Percentiles rank a stretch among this genome's conserved stretches.
phyloP scores from a whole-genome alignment of 2,329 filamentous ascomycete species.

The Fusarium tricinctum region DNA sequence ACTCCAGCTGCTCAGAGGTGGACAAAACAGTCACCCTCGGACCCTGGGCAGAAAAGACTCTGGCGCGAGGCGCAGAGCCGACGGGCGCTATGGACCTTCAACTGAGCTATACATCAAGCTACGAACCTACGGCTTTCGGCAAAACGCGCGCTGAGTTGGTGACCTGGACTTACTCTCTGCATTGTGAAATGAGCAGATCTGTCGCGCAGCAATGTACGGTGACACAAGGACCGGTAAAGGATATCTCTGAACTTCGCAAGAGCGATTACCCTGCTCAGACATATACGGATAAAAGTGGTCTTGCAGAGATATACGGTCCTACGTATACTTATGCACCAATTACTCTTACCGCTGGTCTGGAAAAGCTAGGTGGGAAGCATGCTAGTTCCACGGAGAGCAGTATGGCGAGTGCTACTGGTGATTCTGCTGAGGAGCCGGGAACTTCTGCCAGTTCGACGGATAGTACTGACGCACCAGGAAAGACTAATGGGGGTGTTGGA shows the following conservation, averaged over 20 bases:
- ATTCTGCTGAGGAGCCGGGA: background rate
- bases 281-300: background rate
- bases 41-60: constrained; percentile 1
- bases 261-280: background rate
- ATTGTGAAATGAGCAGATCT: constrained; percentile 7
- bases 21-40: background rate
- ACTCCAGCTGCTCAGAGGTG: background rate
- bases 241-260: background rate
- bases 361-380: background rate
- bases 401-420: background rate
- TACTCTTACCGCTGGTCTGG: background rate
- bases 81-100: background rate
- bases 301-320: constrained; percentile 2
- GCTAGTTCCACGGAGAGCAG: background rate
- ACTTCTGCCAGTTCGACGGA: background rate
- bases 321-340: constrained; percentile 3
- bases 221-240: background rate
- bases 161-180: constrained; percentile 2
- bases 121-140: background rate
- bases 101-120: background rate
- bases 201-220: background rate
- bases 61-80: background rate
- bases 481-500: background rate
- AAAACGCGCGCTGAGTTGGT: background rate
- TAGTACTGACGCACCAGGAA: rapidly evolving